Percentiles rank a stretch among this genome's conserved stretches.
Conservation (phyloP, 2,329 filamentous ascomycete genomes). For the Aspergillus quadrilineatus region DNA sequence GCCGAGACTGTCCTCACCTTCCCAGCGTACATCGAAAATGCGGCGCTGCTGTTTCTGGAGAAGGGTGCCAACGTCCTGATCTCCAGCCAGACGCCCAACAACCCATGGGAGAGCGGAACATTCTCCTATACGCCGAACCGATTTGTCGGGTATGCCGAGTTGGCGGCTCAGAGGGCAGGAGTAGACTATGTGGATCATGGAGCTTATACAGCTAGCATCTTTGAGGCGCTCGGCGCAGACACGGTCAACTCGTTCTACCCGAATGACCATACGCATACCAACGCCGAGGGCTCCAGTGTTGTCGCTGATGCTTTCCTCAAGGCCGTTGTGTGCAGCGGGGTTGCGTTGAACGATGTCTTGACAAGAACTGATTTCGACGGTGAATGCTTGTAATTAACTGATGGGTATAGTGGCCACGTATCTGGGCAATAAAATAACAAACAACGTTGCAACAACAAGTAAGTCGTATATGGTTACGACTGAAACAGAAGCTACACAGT, state of each 20-base stretch:
- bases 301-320: slow-evolving; percentile 61
- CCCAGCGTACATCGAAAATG: slow-evolving; percentile 59
- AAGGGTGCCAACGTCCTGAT: slow-evolving; percentile 64
- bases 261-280: slow-evolving; percentile 64
- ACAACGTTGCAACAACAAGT: background rate
- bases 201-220: slow-evolving; percentile 57
- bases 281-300: slow-evolving; percentile 54
- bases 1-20: slow-evolving; percentile 61
- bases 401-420: background rate
- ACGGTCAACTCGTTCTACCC: slow-evolving; percentile 57
- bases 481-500: too few species aligned
- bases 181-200: slow-evolving; percentile 62
- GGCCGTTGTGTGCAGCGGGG: slow-evolving; percentile 52
- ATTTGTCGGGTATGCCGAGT: slow-evolving; percentile 58
- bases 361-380: slow-evolving; percentile 31
- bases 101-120: slow-evolving; percentile 59
- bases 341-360: slow-evolving; percentile 41
- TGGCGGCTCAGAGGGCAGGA: slow-evolving; percentile 46
- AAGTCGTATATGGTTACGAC: background rate
- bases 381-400: slow-evolving; percentile 25
- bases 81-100: slow-evolving; percentile 61
- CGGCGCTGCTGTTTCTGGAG: slow-evolving; percentile 52
- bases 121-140: slow-evolving; percentile 51
- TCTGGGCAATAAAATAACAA: background rate
- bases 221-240: slow-evolving; percentile 50